Base-by-base conservation (phyloP, 805 yeast species). In the Brettanomyces sp. region DNA sequence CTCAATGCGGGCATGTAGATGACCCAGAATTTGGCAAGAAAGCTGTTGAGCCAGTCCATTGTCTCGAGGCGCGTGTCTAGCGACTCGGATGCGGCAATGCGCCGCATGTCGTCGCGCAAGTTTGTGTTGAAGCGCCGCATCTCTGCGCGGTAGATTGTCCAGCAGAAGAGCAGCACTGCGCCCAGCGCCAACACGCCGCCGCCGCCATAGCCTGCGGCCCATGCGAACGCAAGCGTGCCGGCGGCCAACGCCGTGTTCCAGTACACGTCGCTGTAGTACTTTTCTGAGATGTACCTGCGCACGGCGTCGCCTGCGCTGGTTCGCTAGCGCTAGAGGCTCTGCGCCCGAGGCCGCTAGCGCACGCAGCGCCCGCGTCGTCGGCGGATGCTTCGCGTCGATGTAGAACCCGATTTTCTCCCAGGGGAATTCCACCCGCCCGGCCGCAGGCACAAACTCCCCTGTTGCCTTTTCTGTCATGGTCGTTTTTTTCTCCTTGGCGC, bases 1-100 rank as follows among this genome's bases (percentile, higher is more conserved):
- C 89, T 80, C 43, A 85, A 68, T 1, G 85, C 88, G 32, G 93
- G 91, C 95, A 85, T 85, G 57, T 85, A 85, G 49, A 85, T 83
- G 47, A 84, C 85, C 95, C 95, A 85, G 58, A 85, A 84, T 64
- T 85, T 85, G 39, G 80, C 80, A 59, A 85, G 64, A 56, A 85
- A 85, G 23, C 81, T 75, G 56, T 85, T 85, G 56, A 85, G 62
- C 95, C 95, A 85, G 49, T 81, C 78, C 78, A 85, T 83, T 7
- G 90, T 80, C 65, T 85, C 95, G 45, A 73, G 59, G 54, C 73
- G 75, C 42, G 75, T 72, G 47, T 80, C 85, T 50, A 85, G 66
- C 36, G 79, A 69, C 59, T 82, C 85, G 42, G 71, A 67, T n/a
- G 87, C 77, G 25, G 73, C 69, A 41, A 74, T 63, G 66, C 95